phyloP scores from a whole-genome alignment of 139 green algal species.

The Haematococcus sp. region DNA sequence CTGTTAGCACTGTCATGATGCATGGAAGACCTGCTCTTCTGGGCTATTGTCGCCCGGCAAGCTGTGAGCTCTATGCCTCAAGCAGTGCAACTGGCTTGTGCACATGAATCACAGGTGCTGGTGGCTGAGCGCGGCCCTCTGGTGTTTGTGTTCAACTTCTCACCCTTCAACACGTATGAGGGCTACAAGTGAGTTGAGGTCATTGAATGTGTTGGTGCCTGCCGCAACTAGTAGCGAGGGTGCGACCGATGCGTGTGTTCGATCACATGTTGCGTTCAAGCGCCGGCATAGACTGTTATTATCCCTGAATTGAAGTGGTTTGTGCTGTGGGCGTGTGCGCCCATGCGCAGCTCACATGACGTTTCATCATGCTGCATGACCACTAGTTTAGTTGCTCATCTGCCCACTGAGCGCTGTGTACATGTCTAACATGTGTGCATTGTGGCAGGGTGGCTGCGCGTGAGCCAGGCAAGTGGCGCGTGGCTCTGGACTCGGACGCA shows the following conservation, averaged over 20 bases:
- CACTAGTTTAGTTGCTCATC: too few relatives aligned
- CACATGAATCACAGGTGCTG: slow-evolving; percentile 72
- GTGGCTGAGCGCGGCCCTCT: slow-evolving; percentile 92
- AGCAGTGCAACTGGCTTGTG: too few relatives aligned
- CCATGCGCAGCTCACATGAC: not conserved
- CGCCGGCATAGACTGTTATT: not conserved
- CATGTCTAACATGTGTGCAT: not conserved
- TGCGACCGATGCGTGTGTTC: slow-evolving; percentile 16
- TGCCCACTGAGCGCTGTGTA: too few relatives aligned
- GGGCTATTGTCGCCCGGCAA: too few relatives aligned
- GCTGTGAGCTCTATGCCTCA: too few relatives aligned
- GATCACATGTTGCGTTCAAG: not conserved
- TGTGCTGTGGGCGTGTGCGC: not conserved
- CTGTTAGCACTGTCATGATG: too few relatives aligned
- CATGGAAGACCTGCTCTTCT: too few relatives aligned
- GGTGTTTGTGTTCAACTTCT: slow-evolving; percentile 98
- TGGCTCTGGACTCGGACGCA: slow-evolving; percentile 90
- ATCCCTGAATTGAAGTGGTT: too few relatives aligned
- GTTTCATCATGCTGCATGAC: too few relatives aligned
- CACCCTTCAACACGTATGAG: slow-evolving; percentile 66
- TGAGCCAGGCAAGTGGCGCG: slow-evolving; percentile 72
- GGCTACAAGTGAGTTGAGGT: slow-evolving; percentile 51
- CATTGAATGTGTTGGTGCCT: not conserved
- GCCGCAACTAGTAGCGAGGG: too few relatives aligned
- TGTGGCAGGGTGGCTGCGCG: slow-evolving; percentile 37